Conservation (phyloP, 2,329 filamentous ascomycete species). For the Fusarium anthophilum region DNA sequence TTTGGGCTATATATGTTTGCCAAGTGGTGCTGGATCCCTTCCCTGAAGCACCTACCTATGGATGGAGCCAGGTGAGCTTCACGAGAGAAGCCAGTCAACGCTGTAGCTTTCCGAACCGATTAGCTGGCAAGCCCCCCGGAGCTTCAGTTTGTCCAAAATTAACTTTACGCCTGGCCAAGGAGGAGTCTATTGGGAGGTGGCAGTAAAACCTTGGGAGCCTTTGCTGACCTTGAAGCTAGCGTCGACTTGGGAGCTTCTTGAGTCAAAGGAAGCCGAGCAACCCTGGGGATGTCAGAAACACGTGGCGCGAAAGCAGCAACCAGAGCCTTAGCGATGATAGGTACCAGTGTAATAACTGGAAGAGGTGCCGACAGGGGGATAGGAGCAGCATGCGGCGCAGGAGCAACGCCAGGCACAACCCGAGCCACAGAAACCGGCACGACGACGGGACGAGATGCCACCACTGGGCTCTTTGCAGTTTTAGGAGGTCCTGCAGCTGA, state of each 20-base stretch:
- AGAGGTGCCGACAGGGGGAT: conserved; percentile 17
- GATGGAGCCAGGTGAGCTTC: neutral
- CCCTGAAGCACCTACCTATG: neutral
- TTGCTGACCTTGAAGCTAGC: conserved; percentile 1
- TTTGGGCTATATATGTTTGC: neutral
- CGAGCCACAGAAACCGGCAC: neutral
- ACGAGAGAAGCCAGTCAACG: neutral
- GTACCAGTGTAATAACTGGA: conserved; percentile 17
- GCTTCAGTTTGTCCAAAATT: rapidly evolving
- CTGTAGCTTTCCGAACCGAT: neutral
- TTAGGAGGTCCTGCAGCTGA: neutral
- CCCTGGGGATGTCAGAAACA: neutral
- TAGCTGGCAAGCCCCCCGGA: rapidly evolving
- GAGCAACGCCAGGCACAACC: conserved; percentile 3
- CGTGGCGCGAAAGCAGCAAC: conserved; percentile 4
- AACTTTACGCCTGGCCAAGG: neutral
- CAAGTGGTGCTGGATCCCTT: rapidly evolving
- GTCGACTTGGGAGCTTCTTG: conserved; percentile 4
- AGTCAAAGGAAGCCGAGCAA: conserved; percentile 3
- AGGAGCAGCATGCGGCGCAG: conserved; percentile 7
- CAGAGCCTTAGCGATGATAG: conserved; percentile 17
- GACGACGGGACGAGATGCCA: neutral
- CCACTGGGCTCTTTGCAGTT: neutral
- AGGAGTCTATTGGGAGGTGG: neutral
- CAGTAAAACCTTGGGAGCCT: neutral